A percentile compares a stretch with the other conserved stretches of the same genome.
phyloP scores from a whole-genome alignment of 2,329 filamentous ascomycete species.

The Ceratocystis diversiconidia region DNA sequence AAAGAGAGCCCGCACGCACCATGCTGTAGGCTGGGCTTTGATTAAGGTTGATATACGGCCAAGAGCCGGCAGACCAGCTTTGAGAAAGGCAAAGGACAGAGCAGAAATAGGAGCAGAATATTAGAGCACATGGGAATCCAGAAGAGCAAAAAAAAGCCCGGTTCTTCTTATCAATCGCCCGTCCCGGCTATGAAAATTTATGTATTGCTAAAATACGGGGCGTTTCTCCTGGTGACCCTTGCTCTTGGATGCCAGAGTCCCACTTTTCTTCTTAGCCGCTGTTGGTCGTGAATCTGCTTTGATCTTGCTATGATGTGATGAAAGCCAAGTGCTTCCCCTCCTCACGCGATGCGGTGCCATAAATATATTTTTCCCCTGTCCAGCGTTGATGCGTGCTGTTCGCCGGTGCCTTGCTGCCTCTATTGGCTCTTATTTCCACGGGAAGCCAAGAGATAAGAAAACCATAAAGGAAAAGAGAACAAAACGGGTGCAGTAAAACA shows the following conservation, averaged over 20 bases:
- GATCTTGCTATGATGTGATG: not conserved
- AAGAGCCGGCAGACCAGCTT: not conserved
- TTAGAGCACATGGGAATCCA: not conserved
- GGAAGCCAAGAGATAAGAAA: not conserved
- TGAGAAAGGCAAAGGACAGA: not conserved
- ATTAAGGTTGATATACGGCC: not conserved
- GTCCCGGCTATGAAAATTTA: not conserved
- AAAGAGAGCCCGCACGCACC: not conserved
- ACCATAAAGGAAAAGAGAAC: not conserved
- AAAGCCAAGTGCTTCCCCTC: not conserved
- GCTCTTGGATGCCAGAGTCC: not conserved
- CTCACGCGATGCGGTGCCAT: not conserved
- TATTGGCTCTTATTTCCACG: not conserved
- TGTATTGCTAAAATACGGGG: not conserved
- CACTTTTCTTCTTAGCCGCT: not conserved
- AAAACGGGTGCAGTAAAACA: not conserved
- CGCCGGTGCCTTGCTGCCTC: not conserved
- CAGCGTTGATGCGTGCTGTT: not conserved
- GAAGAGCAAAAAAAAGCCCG: not conserved
- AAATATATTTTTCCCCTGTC: not conserved
- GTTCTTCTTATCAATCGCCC: conserved; percentile 3
- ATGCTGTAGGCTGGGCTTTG: not conserved
- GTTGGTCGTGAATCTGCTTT: not conserved
- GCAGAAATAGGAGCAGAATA: not conserved
- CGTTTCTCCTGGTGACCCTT: not conserved